A percentile compares a stretch with the other conserved stretches of the same genome.
These are phyloP conservation scores for Aristolochia contorta DNA, from an alignment of 164 flowering plant species.

Conservation along the genomic window DNA sequence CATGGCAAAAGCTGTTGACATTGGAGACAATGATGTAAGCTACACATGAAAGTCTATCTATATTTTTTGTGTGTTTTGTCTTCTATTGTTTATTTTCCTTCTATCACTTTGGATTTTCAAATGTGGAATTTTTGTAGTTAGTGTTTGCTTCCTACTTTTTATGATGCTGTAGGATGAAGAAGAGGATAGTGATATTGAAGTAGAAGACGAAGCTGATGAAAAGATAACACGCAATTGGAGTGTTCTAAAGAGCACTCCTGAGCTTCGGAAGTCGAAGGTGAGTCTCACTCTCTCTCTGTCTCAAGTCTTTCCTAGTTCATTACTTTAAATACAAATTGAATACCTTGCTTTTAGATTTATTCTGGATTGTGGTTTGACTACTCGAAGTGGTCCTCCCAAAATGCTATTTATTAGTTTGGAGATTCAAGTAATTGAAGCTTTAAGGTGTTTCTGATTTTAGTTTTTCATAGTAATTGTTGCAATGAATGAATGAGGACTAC, in stretches of 20 bases:
- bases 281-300: background rate
- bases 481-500: too few species aligned
- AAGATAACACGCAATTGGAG: conserved; percentile 88
- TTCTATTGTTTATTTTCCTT: background rate
- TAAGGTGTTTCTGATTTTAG: background rate
- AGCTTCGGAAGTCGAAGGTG: conserved; percentile 70
- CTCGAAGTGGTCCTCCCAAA: background rate
- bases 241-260: conserved; percentile 63
- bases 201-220: conserved; percentile 43
- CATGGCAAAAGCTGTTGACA: conserved; percentile 93
- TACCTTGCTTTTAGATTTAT: background rate
- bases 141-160: background rate
- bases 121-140: background rate
- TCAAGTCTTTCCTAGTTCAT: background rate
- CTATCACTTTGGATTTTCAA: background rate
- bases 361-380: background rate
- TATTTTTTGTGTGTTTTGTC: background rate
- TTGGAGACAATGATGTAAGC: conserved; percentile 89
- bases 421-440: background rate
- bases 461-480: too few species aligned
- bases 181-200: conserved; percentile 53
- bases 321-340: background rate
- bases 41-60: background rate
- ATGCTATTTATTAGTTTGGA: background rate
- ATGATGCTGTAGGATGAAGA: conserved; percentile 35